Conservation (phyloP, 306 rosid species). For the Rubus idaeus region DNA sequence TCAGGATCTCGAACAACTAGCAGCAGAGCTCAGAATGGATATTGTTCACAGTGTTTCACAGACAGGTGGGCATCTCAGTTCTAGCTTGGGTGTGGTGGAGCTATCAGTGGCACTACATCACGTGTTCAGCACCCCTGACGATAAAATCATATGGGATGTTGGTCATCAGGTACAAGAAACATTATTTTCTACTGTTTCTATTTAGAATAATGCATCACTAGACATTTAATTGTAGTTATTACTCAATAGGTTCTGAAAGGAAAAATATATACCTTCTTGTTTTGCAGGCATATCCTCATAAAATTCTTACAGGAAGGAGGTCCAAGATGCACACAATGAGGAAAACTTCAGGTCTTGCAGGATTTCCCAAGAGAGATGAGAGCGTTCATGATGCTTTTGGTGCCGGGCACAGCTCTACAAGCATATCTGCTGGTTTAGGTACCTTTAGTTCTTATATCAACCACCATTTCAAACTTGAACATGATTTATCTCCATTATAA, state of each 20-base stretch:
- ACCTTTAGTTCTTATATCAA: slow-evolving; percentile 7
- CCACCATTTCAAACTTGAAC: background rate
- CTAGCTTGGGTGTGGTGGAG: slow-evolving; percentile 95
- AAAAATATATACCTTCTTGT: slow-evolving; percentile 15
- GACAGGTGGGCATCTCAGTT: slow-evolving; percentile 88
- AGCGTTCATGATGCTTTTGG: slow-evolving; percentile 92
- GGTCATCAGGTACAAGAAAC: slow-evolving; percentile 74
- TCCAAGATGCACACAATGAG: slow-evolving; percentile 85
- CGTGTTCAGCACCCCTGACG: slow-evolving; percentile 80
- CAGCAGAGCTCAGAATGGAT: slow-evolving; percentile 83
- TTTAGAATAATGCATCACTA: background rate
- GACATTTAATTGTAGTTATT: slow-evolving; percentile 1
- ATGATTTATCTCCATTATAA: background rate
- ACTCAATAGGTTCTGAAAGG: slow-evolving; percentile 31
- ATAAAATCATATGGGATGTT: slow-evolving; percentile 95
- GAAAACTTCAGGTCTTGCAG: slow-evolving; percentile 87
- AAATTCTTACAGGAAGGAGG: slow-evolving; percentile 94
- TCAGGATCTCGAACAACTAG: slow-evolving; percentile 83
- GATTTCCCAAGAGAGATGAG: slow-evolving; percentile 93
- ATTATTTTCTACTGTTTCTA: background rate
- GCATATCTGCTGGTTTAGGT: slow-evolving; percentile 98
- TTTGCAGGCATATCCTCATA: slow-evolving; percentile 86
- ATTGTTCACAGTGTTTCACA: slow-evolving; percentile 63
- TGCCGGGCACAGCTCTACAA: slow-evolving; percentile 88
- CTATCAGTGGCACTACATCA: slow-evolving; percentile 81